A percentile compares a stretch with the other conserved stretches of the same genome.
phyloP scores from a whole-genome alignment of 805 yeast genomes.

The Yueomyces sinensis region DNA sequence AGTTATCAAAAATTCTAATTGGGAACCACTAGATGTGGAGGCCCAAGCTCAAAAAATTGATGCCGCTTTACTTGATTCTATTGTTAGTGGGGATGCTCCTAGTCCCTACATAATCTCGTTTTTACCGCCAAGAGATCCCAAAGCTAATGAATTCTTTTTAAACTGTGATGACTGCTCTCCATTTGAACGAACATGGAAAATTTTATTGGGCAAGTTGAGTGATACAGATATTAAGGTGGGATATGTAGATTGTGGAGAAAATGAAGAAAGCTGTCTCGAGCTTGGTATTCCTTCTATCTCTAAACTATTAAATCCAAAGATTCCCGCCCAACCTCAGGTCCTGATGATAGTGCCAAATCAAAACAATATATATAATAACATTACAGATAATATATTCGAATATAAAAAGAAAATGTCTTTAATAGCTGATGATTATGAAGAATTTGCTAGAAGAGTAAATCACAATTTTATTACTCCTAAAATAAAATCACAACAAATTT shows the following conservation, averaged over 20 bases:
- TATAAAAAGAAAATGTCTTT: constrained; percentile 11
- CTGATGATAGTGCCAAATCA: no score
- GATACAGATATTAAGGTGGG: constrained; percentile 28
- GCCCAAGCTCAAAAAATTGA: constrained; percentile 24
- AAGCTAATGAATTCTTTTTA: constrained; percentile 20
- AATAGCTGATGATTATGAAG: constrained; percentile 22
- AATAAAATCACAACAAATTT: constrained; percentile 7
- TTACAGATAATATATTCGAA: constrained; percentile 5
- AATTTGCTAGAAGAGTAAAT: constrained; percentile 35
- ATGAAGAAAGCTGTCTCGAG: constrained; percentile 37
- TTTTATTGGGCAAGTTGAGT: constrained; percentile 24
- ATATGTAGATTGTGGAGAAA: constrained; percentile 47
- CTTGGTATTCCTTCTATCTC: constrained; percentile 28
- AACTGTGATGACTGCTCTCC: constrained; percentile 38
- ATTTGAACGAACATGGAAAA: constrained; percentile 45
- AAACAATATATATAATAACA: constrained; percentile 4
- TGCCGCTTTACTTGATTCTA: constrained; percentile 30
- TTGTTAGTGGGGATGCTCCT: constrained; percentile 37
- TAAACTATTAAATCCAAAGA: constrained; percentile 17
- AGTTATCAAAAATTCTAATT: constrained; percentile 25
- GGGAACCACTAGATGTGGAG: no score
- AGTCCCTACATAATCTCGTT: constrained; percentile 48
- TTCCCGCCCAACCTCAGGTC: constrained; percentile 5
- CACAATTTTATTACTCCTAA: constrained; percentile 32
- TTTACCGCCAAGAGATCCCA: constrained; percentile 43